Conservation (phyloP, 2,329 filamentous ascomycete species). For the Colletotrichum abscissum region DNA sequence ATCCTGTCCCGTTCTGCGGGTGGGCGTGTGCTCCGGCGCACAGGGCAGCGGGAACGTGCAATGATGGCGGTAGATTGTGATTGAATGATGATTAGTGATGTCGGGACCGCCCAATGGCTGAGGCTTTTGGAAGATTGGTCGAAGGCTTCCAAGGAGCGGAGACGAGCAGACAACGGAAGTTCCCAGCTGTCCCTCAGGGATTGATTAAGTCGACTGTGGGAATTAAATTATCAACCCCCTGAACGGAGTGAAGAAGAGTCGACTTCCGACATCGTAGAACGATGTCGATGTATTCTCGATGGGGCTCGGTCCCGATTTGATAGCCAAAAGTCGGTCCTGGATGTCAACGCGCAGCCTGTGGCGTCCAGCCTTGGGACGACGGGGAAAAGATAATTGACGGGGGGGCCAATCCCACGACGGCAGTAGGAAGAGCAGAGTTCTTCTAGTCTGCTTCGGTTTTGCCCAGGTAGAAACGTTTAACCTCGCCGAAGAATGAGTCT, state of each 20-base stretch:
- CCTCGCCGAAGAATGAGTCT: constrained; percentile 1
- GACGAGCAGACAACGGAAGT: neutral
- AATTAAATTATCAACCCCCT: constrained; percentile 16
- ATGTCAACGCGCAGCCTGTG: constrained; percentile 32
- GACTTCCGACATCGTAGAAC: constrained; percentile 8
- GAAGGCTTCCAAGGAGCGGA: constrained; percentile 9
- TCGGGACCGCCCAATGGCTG: constrained; percentile 19
- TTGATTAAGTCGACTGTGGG: neutral
- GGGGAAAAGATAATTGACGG: neutral
- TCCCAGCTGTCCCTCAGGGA: neutral
- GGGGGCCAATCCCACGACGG: neutral
- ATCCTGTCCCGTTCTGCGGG: constrained; percentile 22
- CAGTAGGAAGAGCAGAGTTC: constrained; percentile 5
- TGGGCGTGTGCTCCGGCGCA: constrained; percentile 24
- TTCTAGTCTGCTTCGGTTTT: constrained; percentile 18
- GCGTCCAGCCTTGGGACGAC: constrained; percentile 20
- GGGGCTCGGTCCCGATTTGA: constrained; percentile 14
- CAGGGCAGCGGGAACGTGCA: constrained; percentile 28
- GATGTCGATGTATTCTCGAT: constrained; percentile 13
- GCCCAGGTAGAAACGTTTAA: neutral
- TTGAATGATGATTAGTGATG: constrained; percentile 19
- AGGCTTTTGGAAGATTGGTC: constrained; percentile 17
- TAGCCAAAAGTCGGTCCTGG: constrained; percentile 4
- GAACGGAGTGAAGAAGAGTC: neutral
- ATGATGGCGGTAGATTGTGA: constrained; percentile 4